Evolutionary conservation across 176 grass and related monocot species (phyloP).

Genomic region (Aegilops tauschii): DNA sequence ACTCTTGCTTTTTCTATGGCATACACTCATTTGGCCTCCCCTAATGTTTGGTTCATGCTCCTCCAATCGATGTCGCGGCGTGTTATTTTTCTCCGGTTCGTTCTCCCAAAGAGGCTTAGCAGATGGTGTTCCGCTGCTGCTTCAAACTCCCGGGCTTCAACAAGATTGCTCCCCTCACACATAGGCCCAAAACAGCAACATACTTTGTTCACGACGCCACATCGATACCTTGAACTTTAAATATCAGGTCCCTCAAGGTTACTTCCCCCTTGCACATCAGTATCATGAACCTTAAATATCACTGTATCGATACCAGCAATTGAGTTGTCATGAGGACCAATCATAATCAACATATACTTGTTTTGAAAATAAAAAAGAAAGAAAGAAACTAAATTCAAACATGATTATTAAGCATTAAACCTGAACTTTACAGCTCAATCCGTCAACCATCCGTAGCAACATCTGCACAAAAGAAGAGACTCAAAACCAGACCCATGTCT

Average conservation of each 20-base stretch:
- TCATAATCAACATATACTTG: not conserved
- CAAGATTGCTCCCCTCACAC: too few relatives aligned
- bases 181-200: too few relatives aligned
- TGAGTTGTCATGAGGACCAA: not conserved
- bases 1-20: too few relatives aligned
- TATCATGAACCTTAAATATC: constrained; percentile 88
- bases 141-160: too few relatives aligned
- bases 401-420: constrained; percentile 30
- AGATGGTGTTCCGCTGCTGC: too few relatives aligned
- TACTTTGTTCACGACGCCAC: constrained; percentile 6
- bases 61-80: too few relatives aligned
- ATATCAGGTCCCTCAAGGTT: constrained; percentile 32
- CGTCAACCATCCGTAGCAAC: constrained; percentile 78
- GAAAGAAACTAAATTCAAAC: not conserved
- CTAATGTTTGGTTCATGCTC: too few relatives aligned
- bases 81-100: too few relatives aligned
- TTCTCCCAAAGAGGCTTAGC: too few relatives aligned
- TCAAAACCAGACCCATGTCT: not conserved
- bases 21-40: too few relatives aligned
- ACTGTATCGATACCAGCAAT: constrained; percentile 37
- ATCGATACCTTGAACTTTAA: constrained; percentile 83
- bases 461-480: constrained; percentile 42
- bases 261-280: constrained; percentile 56
- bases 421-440: constrained; percentile 86
- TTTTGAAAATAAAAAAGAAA: not conserved